phyloP scores from a whole-genome alignment of 768 basidiomycete genomes.

The Cystobasidium tubakii region DNA sequence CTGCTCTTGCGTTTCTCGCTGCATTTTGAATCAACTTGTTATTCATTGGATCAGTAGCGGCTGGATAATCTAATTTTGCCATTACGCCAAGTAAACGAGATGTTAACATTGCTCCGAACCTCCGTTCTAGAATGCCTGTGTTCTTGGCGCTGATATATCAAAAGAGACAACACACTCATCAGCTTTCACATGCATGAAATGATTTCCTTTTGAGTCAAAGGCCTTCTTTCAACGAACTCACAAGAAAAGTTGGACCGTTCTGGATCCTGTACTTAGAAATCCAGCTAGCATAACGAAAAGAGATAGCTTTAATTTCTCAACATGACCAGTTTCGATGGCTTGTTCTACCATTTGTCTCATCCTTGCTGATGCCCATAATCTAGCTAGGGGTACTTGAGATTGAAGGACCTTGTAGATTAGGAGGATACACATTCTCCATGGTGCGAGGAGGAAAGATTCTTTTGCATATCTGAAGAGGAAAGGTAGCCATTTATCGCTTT shows the following conservation, averaged over 20 bases:
- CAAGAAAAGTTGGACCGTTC: constrained; percentile 11
- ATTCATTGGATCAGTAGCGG: neutral
- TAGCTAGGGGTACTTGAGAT: constrained; percentile 16
- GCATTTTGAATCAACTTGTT: constrained; percentile 25
- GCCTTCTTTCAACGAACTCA: no score
- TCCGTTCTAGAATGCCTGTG: constrained; percentile 25
- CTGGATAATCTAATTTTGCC: constrained; percentile 12
- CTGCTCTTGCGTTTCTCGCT: neutral
- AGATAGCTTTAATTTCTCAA: constrained; percentile 3
- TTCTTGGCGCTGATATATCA: constrained; percentile 22
- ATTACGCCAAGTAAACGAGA: constrained; percentile 18
- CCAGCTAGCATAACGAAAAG: neutral
- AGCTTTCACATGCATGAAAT: no score
- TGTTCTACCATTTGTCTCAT: constrained; percentile 26
- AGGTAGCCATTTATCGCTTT: constrained; percentile 18
- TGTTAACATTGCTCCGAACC: constrained; percentile 16
- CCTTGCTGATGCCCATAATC: constrained; percentile 17
- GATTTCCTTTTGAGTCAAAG: no score
- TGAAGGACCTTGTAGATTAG: neutral
- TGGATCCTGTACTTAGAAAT: constrained; percentile 4
- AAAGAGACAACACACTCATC: neutral
- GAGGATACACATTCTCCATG: constrained; percentile 22
- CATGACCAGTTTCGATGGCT: constrained; percentile 20
- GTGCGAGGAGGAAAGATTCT: constrained; percentile 19
- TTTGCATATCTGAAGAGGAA: constrained; percentile 1